These are phyloP conservation scores for Erysiphe pisi DNA, from an alignment of 2,329 filamentous ascomycete species.

Conservation along the genomic window DNA sequence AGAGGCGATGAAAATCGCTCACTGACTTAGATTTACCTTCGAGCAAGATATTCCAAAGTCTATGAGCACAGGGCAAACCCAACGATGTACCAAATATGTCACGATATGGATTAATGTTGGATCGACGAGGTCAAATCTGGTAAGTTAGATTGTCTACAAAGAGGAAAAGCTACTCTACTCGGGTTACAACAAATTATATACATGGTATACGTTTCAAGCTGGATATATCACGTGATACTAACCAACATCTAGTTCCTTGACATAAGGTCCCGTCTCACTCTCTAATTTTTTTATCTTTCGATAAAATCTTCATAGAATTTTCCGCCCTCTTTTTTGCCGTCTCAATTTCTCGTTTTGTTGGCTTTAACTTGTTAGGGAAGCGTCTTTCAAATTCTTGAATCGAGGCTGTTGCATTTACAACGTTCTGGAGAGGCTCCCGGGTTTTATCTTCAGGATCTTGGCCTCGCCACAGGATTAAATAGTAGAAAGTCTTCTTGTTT, in stretches of 20 bases:
- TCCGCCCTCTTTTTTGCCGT: not conserved
- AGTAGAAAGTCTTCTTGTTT: constrained; percentile 20
- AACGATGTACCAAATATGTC: no score
- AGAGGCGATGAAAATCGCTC: no score
- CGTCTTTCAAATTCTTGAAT: constrained; percentile 18
- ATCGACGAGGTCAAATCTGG: no score
- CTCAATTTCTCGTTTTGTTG: not conserved
- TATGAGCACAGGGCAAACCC: no score
- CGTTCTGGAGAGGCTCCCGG: constrained; percentile 26
- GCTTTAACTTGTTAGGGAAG: not conserved
- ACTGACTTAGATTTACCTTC: no score
- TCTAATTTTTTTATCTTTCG: not conserved
- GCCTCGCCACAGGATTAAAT: constrained; percentile 25
- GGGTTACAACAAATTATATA: not conserved
- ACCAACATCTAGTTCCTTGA: not conserved
- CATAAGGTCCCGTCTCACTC: not conserved
- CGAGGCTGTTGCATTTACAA: constrained; percentile 25
- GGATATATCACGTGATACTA: not conserved
- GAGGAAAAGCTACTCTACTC: not conserved
- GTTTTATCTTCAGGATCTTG: constrained; percentile 22
- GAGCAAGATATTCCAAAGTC: no score
- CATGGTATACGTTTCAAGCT: not conserved
- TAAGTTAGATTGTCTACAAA: not conserved
- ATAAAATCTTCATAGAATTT: not conserved
- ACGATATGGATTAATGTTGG: not conserved